Conservation (phyloP, 352 stramenopile genomes). For the Phytophthora citricola region DNA sequence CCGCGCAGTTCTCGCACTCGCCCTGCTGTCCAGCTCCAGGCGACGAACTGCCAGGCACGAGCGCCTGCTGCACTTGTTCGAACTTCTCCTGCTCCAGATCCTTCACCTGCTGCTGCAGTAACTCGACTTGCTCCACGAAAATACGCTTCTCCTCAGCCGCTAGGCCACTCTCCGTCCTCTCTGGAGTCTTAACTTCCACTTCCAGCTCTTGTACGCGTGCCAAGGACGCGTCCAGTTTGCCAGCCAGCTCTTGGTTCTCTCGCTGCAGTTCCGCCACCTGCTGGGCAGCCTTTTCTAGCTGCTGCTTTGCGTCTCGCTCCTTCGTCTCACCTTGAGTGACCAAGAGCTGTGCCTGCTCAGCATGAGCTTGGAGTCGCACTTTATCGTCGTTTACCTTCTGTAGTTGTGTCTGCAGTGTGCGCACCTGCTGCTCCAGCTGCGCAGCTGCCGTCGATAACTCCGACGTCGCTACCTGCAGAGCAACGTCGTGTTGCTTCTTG, state of each 20-base stretch:
- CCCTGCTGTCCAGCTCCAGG: constrained; percentile 13
- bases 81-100: constrained; percentile 64
- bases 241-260: constrained; percentile 36
- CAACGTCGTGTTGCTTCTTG: constrained; percentile 79
- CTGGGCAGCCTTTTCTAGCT: constrained; percentile 42
- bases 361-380: constrained; percentile 41
- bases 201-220: constrained; percentile 39
- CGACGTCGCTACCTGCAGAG: constrained; percentile 65
- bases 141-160: constrained; percentile 64
- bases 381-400: constrained; percentile 53
- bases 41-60: constrained; percentile 40
- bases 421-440: constrained; percentile 58
- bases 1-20: constrained; percentile 34
- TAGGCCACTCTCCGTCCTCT: constrained; percentile 24
- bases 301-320: constrained; percentile 40
- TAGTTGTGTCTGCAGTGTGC: constrained; percentile 34
- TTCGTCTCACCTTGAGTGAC: constrained; percentile 42
- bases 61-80: constrained; percentile 47
- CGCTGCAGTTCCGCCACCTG: constrained; percentile 36
- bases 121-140: constrained; percentile 59
- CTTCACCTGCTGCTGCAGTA: constrained; percentile 61
- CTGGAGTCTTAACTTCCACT: constrained; percentile 20
- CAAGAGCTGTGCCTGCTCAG: constrained; percentile 37
- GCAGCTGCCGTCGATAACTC: constrained; percentile 52
- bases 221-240: constrained; percentile 38